Evolutionary conservation across 2,329 filamentous ascomycete genomes (phyloP).

Genomic region (Truncatella angustata): DNA sequence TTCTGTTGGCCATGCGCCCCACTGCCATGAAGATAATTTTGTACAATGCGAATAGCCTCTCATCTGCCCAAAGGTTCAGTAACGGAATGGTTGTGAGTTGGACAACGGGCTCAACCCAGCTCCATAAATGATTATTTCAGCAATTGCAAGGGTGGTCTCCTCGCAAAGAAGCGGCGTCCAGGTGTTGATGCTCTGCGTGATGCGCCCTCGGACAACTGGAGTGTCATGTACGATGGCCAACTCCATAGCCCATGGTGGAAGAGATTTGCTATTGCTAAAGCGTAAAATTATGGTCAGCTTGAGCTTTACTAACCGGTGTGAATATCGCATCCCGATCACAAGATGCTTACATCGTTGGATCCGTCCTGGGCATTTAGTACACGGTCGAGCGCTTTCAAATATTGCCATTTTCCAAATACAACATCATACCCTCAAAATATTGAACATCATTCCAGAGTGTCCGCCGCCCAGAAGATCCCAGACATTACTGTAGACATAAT

Average conservation of each 20-base stretch:
- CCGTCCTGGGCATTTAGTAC: conserved; percentile 11
- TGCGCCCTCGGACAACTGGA: conserved; percentile 9
- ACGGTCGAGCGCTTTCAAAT: conserved; percentile 9
- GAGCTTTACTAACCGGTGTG: not conserved
- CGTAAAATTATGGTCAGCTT: not conserved
- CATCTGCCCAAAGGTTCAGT: not conserved
- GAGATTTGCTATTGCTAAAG: conserved; percentile 12
- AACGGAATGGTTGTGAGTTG: not conserved
- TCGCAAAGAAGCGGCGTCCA: conserved; percentile 7
- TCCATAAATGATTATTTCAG: conserved; percentile 2
- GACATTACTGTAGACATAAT: too few species aligned
- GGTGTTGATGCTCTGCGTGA: conserved; percentile 7
- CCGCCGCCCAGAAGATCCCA: too few species aligned
- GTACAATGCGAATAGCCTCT: conserved; percentile 5
- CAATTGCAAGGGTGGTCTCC: conserved; percentile 3
- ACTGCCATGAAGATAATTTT: conserved; percentile 9
- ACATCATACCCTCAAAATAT: too few species aligned
- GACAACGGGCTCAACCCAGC: not conserved
- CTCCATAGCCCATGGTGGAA: conserved; percentile 12
- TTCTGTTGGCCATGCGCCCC: conserved; percentile 8
- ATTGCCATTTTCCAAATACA: too few species aligned
- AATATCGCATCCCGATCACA: too few species aligned
- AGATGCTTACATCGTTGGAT: conserved; percentile 11
- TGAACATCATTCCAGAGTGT: too few species aligned
- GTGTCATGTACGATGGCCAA: conserved; percentile 12